These are phyloP conservation scores for Quercus phellos DNA, from an alignment of 331 rosid genomes.

Conservation along the genomic window DNA sequence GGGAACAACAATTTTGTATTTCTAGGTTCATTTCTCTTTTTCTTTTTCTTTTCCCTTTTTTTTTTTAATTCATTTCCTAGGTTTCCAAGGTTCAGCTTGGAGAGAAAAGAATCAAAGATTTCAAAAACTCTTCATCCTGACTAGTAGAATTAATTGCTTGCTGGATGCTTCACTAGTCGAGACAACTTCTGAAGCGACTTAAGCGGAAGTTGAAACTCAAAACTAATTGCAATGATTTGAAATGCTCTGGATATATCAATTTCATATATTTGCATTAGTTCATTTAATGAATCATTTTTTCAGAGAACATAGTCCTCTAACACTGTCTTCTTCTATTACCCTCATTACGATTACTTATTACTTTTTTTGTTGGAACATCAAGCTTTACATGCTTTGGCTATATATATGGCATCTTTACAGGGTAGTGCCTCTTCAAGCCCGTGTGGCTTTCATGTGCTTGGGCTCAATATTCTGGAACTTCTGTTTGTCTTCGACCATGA, in stretches of 20 bases:
- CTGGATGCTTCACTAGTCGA: neutral
- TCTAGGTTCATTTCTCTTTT: neutral
- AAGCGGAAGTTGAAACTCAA: neutral
- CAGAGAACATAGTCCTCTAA: neutral
- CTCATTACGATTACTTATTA: neutral
- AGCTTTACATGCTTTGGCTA: constrained; percentile 12
- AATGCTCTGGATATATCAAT: neutral
- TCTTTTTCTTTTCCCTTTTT: neutral
- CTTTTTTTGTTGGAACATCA: constrained; percentile 4
- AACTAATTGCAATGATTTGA: neutral
- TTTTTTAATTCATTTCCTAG: neutral
- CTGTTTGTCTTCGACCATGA: constrained; percentile 77
- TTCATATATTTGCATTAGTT: neutral
- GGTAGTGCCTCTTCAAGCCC: constrained; percentile 91
- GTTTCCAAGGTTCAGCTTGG: neutral
- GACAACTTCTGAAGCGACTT: neutral
- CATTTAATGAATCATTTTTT: neutral
- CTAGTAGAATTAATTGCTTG: neutral
- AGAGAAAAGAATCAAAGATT: neutral
- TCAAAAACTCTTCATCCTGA: neutral
- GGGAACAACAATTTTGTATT: neutral
- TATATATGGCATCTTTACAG: constrained; percentile 34
- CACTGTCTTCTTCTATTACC: neutral
- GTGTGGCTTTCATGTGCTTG: constrained; percentile 87
- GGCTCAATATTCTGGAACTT: constrained; percentile 95